phyloP scores from a whole-genome alignment of 2,329 filamentous ascomycete species.

The Chrysoporthe puriensis region DNA sequence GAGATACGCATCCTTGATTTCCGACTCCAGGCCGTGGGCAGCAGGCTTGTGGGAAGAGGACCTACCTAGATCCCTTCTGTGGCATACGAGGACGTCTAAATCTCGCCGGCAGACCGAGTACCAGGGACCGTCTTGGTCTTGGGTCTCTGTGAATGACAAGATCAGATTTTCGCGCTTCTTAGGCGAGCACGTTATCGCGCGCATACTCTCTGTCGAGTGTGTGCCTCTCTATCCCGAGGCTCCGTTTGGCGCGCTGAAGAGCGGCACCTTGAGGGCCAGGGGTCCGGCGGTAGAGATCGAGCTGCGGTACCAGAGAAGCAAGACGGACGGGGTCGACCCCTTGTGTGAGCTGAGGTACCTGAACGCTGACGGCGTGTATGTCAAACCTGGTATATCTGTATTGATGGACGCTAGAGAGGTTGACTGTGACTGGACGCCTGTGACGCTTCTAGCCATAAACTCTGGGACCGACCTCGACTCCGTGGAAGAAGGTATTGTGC shows the following conservation, averaged over 20 bases:
- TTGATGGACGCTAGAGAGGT: neutral
- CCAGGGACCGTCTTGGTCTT: neutral
- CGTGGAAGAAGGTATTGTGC: neutral
- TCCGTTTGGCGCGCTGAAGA: neutral
- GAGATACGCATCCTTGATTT: neutral
- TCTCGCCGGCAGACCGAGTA: neutral
- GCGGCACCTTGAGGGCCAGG: neutral
- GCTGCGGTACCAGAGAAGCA: neutral
- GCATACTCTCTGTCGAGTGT: neutral
- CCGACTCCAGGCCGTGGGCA: neutral
- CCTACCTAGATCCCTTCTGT: neutral
- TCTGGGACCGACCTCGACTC: neutral
- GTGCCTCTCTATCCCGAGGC: neutral
- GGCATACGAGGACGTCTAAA: neutral
- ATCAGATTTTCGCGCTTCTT: too few species aligned
- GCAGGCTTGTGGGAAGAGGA: neutral
- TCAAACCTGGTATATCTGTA: rapidly evolving
- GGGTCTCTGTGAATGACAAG: neutral
- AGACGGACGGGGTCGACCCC: neutral
- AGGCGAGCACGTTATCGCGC: too few species aligned
- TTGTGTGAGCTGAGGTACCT: neutral
- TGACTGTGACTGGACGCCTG: neutral
- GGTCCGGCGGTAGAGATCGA: neutral
- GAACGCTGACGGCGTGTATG: neutral
- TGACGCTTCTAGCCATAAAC: neutral